phyloP scores from a whole-genome alignment of 495 filamentous ascomycete genomes.

The Aspergillus panamensis region DNA sequence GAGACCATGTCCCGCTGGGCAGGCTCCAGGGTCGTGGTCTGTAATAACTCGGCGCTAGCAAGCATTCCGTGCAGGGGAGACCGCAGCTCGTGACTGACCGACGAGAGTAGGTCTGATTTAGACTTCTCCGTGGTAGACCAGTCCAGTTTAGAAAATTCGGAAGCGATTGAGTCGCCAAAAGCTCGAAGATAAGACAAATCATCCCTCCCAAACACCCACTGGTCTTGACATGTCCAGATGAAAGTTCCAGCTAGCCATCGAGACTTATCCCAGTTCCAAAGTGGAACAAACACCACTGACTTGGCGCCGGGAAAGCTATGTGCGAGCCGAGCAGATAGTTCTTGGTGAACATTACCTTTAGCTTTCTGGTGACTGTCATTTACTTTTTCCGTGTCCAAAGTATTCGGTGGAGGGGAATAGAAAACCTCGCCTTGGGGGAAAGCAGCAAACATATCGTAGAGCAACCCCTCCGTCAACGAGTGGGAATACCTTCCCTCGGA shows the following conservation, averaged over 20 bases:
- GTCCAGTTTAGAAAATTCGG: conserved; percentile 54
- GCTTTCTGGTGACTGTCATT: neutral
- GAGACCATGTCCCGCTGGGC: conserved; percentile 55
- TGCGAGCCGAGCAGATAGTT: conserved; percentile 10
- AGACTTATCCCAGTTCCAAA: conserved; percentile 59
- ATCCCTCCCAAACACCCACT: conserved; percentile 38
- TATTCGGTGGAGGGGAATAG: conserved; percentile 10
- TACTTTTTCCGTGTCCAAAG: neutral
- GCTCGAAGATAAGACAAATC: conserved; percentile 54
- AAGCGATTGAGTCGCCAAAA: conserved; percentile 60
- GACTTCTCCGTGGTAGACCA: conserved; percentile 48
- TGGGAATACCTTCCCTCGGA: neutral
- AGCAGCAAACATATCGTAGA: conserved; percentile 25
- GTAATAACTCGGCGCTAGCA: conserved; percentile 61
- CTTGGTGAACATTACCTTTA: conserved; percentile 6
- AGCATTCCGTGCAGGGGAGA: conserved; percentile 69
- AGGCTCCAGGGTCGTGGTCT: conserved; percentile 48
- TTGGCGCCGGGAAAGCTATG: conserved; percentile 47
- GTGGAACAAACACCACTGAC: conserved; percentile 54
- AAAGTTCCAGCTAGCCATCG: conserved; percentile 61
- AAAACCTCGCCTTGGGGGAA: conserved; percentile 34
- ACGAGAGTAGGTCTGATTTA: conserved; percentile 69
- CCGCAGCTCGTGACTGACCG: conserved; percentile 70
- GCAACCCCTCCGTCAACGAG: conserved; percentile 20
- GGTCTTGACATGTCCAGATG: conserved; percentile 51